Conservation (phyloP, 805 yeast species). For the Yarrowia keelungensis region DNA sequence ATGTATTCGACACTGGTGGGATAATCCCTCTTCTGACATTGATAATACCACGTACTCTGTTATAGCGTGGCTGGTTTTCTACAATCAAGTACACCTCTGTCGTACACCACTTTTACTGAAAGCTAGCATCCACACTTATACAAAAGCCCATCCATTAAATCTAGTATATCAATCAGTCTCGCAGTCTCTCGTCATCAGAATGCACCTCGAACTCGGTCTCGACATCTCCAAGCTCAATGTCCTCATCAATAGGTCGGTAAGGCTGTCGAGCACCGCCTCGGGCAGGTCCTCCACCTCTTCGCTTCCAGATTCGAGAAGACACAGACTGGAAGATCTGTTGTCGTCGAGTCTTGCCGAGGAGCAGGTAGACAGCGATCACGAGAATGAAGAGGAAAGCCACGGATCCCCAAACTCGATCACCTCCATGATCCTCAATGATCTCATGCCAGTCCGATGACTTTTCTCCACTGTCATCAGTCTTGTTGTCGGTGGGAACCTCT, state of each 20-base stretch:
- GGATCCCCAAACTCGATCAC: slow-evolving; percentile 36
- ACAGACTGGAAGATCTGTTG: slow-evolving; percentile 23
- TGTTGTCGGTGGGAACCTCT: neutral
- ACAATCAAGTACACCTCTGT: too few relatives aligned
- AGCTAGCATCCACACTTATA: too few relatives aligned
- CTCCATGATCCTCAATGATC: slow-evolving; percentile 25
- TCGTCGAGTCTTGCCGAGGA: slow-evolving; percentile 26
- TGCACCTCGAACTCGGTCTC: slow-evolving; percentile 33
- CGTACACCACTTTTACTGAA: too few relatives aligned
- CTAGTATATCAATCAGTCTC: neutral
- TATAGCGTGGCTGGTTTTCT: too few relatives aligned
- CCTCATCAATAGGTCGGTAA: slow-evolving; percentile 18
- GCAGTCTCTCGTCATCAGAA: slow-evolving; percentile 27
- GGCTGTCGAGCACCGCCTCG: slow-evolving; percentile 28
- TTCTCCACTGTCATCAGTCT: neutral
- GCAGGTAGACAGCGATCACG: slow-evolving; percentile 17
- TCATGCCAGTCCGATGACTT: slow-evolving; percentile 29
- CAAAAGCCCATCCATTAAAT: neutral
- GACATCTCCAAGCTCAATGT: slow-evolving; percentile 31
- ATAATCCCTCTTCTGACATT: too few relatives aligned
- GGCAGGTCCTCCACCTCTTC: slow-evolving; percentile 7
- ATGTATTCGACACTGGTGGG: too few relatives aligned
- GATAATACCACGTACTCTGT: too few relatives aligned
- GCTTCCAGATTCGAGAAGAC: slow-evolving; percentile 27
- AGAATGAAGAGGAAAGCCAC: slow-evolving; percentile 36